Conservation (phyloP, 2,329 filamentous ascomycete genomes). For the Bimuria novae-zelandiae region DNA sequence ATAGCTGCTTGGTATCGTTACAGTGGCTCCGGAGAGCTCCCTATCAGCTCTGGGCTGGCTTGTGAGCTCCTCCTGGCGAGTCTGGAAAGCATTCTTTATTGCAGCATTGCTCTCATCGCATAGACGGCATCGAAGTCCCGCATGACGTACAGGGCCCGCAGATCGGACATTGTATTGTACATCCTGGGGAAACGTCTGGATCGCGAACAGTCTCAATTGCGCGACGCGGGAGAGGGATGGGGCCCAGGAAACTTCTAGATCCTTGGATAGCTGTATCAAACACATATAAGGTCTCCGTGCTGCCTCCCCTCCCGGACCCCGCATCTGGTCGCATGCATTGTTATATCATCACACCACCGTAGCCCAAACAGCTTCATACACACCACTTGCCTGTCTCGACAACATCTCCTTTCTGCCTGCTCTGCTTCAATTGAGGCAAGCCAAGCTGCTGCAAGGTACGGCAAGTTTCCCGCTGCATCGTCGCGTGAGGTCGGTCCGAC, state of each 20-base stretch:
- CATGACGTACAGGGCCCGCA: slow-evolving; percentile 17
- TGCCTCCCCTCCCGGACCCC: slow-evolving; percentile 17
- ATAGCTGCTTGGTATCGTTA: background rate
- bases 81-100: background rate
- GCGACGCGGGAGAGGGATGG: slow-evolving; percentile 6
- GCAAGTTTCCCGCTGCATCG: slow-evolving; percentile 11
- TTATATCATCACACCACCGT: slow-evolving; percentile 6
- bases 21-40: background rate
- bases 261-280: background rate
- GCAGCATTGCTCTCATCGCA: slow-evolving; percentile 8
- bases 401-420: background rate
- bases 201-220: slow-evolving; percentile 22
- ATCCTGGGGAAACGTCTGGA: no score
- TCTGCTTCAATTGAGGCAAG: background rate
- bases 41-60: background rate
- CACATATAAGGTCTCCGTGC: slow-evolving; percentile 10
- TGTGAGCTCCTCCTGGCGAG: background rate
- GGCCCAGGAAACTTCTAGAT: slow-evolving; percentile 10
- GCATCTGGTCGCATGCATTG: slow-evolving; percentile 16
- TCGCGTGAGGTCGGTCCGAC: background rate
- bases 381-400: background rate
- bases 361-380: background rate
- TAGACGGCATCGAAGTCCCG: slow-evolving; percentile 15
- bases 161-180: no score
- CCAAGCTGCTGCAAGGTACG: slow-evolving; percentile 34